Base-by-base conservation (phyloP, 1,139 yeast species). In the Suhomyces chickasaworum region DNA sequence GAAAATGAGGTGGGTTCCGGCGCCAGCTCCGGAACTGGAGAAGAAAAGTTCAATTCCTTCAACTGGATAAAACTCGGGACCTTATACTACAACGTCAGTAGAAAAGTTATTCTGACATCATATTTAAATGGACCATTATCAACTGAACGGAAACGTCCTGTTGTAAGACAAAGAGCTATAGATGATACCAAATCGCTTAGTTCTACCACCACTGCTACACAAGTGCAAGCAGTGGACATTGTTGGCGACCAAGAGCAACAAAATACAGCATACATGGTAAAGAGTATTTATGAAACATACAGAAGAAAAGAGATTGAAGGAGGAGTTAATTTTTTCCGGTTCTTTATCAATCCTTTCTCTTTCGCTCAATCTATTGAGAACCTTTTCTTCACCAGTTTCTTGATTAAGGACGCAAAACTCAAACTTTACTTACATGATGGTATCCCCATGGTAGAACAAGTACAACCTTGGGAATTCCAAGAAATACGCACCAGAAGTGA, bases 281-380 rank as follows among this genome's bases (percentile, higher is more conserved):
- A 73, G 49, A 64, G 65, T 49, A 67, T 80, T 63, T 67, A 82
- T 66, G 60, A 67, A 55, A 55, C 66, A 53, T 53, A 73, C 73
- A 39, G 59, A 39, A 41, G 61, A 51, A 52, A 72, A 63, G 41
- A 61, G 61, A 42, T 64, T 59, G 22, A 61, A 21, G 58, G 61
- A 7, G 77, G 75, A 1, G 73, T 89, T 9, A 82, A 81, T 49
- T 69, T 89, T 45, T 87, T 81, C 59, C 70, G 75, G 50, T 84
- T 87, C 55, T 78, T 89, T 49, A 71, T 90, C 32, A 83, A 91
- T 59, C 97, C 97, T 0, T 47, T 66, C 7, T 84, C 93, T 5
- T 91, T 86, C 64, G 75, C 86, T 1, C 91, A 86, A 59, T 80
- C 93, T 4, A 82, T 90, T 4, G 97, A 91, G 60, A 89, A 89